Evolutionary conservation across 225 moss, liverwort and hornwort genomes (phyloP), one percentile per base, ranked within the genome.

Genomic region (Sphagnum contortum): DNA sequence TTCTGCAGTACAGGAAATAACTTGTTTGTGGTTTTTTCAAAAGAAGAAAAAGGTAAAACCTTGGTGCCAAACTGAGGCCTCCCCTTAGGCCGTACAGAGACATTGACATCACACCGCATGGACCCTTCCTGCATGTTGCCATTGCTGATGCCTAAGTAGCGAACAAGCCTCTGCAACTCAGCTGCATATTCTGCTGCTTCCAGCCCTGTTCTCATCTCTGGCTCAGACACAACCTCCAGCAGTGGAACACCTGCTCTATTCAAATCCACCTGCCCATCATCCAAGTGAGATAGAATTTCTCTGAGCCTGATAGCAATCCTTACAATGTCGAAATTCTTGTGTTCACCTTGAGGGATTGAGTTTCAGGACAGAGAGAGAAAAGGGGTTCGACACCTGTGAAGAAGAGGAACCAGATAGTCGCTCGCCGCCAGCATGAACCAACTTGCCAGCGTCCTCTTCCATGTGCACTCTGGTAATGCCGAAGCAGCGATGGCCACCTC

Each of bases 71-170:
- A 93, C 77, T 77, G 80, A 57, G 78, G 74, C 69, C 76, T 85
- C 13, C 90, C 91, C 75, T 73, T 89, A 45, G 90, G 90, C 46
- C 93, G 90, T 57, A 98, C 87, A 61, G 96, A 98, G 64, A 93
- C 91, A 74, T 98, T 98, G 60, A 98, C 93, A 73, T 98, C 96
- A 62, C 96, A 98, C 49, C 96, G 79, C 88, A 98, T 85, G 47
- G 96, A 92, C 50, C 96, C 96, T 75, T 98, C 96, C 67, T 93
- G 96, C 96, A 98, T 98, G 66, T 98, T 98, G 61, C 90, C 96
- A 73, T 93, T 98, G 71, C 93, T 85, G 50, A 98, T 90, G 2
- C 85, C 91, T 83, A 98, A 76, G 77, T 93, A 98, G 5, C 96
- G 84, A 47, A 98, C 96, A 60, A 82, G 74, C 6, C 96, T 87